Conservation (phyloP, 2,329 filamentous ascomycete species). For the Clarireedia homoeocarpa region DNA sequence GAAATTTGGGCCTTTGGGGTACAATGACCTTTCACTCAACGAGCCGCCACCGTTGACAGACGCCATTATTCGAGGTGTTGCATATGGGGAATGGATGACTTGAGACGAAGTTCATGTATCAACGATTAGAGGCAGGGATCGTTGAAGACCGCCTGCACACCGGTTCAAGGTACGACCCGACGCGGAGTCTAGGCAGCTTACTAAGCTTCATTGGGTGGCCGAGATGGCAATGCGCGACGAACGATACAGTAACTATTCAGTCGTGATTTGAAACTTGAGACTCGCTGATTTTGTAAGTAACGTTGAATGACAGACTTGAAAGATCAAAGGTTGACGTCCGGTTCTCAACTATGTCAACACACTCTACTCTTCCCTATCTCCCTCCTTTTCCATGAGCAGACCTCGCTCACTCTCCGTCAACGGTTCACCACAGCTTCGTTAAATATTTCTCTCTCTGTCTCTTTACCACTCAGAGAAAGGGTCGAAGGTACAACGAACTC, state of each 20-base stretch:
- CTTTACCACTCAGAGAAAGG: no score
- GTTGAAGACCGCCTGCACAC: not conserved
- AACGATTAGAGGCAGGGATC: not conserved
- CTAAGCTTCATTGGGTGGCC: not conserved
- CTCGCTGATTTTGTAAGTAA: no score
- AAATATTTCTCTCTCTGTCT: no score
- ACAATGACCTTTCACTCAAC: conserved; percentile 42
- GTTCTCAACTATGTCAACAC: no score
- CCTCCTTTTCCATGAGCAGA: no score
- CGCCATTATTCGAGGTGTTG: conserved; percentile 17
- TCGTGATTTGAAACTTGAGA: not conserved
- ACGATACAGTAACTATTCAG: not conserved
- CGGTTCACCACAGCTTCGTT: no score
- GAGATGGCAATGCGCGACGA: not conserved
- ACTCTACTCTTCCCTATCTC: no score
- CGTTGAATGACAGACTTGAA: no score
- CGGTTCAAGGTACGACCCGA: not conserved
- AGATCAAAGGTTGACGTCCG: no score
- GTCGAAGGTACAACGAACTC: no score
- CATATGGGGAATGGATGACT: conserved; percentile 1
- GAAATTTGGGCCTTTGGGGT: conserved; percentile 74
- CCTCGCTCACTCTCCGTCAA: no score
- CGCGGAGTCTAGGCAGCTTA: not conserved
- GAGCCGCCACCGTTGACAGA: conserved; percentile 18
- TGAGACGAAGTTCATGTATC: not conserved